Evolutionary conservation across 306 rosid genomes (phyloP).

Genomic region (Comarum palustre): DNA sequence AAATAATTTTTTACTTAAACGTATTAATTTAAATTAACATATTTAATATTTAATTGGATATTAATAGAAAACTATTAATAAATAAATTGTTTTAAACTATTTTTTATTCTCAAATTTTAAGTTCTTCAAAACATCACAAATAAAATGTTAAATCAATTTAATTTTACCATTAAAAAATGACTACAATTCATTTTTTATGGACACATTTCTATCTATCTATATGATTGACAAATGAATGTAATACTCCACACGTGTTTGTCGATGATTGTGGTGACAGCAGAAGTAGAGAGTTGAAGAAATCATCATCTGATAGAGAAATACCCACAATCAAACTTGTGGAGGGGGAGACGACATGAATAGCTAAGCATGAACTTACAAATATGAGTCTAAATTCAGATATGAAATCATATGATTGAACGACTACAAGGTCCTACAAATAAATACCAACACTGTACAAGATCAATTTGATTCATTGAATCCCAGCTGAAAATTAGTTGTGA

Average conservation of each 20-base stretch:
- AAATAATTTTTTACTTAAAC: too few relatives aligned
- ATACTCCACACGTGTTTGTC: not conserved
- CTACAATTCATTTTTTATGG: too few relatives aligned
- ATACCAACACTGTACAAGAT: not conserved
- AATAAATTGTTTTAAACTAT: too few relatives aligned
- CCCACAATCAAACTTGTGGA: slow-evolving; percentile 7
- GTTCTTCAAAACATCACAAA: too few relatives aligned
- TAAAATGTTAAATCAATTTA: too few relatives aligned
- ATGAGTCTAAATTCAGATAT: not conserved
- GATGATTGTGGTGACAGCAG: not conserved
- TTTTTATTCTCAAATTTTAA: too few relatives aligned
- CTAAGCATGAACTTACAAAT: not conserved
- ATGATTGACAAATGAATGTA: not conserved
- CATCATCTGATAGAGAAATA: not conserved
- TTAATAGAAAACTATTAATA: too few relatives aligned
- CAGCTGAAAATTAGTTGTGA: not conserved
- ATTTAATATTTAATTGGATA: too few relatives aligned
- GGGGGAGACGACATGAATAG: not conserved
- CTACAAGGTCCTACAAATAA: not conserved
- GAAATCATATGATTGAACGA: not conserved
- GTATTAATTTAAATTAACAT: too few relatives aligned
- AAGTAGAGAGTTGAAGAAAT: not conserved
- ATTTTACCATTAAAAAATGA: too few relatives aligned
- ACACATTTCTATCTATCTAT: too few relatives aligned
- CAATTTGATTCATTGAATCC: slow-evolving; percentile 1